Percentiles rank a stretch among this genome's conserved stretches.
These are phyloP conservation scores for Toxicodendron radicans DNA, from an alignment of 345 rosid genomes.

Conservation along the genomic window DNA sequence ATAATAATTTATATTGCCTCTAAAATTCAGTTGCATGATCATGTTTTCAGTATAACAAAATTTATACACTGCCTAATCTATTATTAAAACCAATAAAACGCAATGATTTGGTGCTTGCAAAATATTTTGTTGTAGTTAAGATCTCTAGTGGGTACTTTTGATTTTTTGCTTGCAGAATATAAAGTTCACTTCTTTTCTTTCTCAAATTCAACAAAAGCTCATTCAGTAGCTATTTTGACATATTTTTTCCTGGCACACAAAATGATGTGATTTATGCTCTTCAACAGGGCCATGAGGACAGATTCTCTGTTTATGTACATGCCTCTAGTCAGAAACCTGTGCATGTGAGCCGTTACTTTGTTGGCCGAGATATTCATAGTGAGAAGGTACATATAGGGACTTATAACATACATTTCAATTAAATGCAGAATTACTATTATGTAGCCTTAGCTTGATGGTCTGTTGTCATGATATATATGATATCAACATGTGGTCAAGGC, in stretches of 20 bases:
- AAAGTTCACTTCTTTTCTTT: background rate
- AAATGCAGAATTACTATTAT: background rate
- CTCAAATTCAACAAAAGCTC: background rate
- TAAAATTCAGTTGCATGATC: too few species aligned
- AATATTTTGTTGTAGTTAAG: slow-evolving; percentile 1
- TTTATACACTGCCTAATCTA: background rate
- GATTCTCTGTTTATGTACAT: slow-evolving; percentile 59
- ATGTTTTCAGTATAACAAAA: background rate
- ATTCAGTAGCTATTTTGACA: slow-evolving; percentile 6
- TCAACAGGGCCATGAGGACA: slow-evolving; percentile 65
- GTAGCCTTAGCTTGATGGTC: background rate
- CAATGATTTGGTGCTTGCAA: background rate
- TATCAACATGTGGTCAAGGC: background rate
- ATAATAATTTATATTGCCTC: background rate
- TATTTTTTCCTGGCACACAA: background rate
- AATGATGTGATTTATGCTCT: slow-evolving; percentile 15
- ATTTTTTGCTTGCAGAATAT: background rate
- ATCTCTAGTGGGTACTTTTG: background rate
- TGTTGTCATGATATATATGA: background rate
- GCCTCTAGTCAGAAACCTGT: slow-evolving; percentile 55
- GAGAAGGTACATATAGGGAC: slow-evolving; percentile 38
- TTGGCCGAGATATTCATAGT: slow-evolving; percentile 61
- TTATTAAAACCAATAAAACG: background rate
- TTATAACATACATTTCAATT: background rate
- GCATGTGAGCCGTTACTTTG: slow-evolving; percentile 55